Evolutionary conservation across 2,329 filamentous ascomycete genomes (phyloP).

Genomic region (Paramyrothecium sp.): DNA sequence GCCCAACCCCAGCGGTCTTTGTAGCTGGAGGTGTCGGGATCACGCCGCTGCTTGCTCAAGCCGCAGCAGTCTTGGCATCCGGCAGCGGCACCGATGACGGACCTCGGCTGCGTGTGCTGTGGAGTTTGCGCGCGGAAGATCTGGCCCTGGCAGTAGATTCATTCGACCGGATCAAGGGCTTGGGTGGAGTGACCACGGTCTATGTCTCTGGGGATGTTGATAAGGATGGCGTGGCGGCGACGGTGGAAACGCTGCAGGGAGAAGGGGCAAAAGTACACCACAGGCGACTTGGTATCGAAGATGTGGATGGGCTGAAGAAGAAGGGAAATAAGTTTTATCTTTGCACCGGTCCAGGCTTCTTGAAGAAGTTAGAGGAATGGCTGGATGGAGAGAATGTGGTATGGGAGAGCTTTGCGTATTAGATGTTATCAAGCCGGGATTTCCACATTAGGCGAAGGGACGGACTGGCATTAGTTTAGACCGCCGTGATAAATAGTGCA

Average conservation of each 20-base stretch:
- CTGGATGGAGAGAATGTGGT: conserved; percentile 51
- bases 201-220: conserved; percentile 60
- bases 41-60: conserved; percentile 74
- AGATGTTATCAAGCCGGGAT: neutral
- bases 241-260: conserved; percentile 30
- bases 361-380: conserved; percentile 46
- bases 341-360: conserved; percentile 44
- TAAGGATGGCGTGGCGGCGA: conserved; percentile 23
- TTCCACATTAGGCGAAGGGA: conserved; percentile 8
- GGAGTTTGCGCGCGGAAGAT: conserved; percentile 65
- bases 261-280: conserved; percentile 30
- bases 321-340: conserved; percentile 48
- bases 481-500: no score
- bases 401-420: conserved; percentile 64
- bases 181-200: conserved; percentile 53
- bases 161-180: conserved; percentile 47
- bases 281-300: conserved; percentile 37
- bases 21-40: conserved; percentile 81
- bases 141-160: conserved; percentile 59
- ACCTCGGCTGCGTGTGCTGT: conserved; percentile 47
- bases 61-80: conserved; percentile 41
- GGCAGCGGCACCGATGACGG: conserved; percentile 36
- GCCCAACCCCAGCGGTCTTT: conserved; percentile 44
- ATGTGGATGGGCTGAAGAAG: conserved; percentile 38
- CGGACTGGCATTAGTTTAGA: no score